Evolutionary conservation across 345 rosid genomes (phyloP).

Genomic region (Hypericum perforatum): DNA sequence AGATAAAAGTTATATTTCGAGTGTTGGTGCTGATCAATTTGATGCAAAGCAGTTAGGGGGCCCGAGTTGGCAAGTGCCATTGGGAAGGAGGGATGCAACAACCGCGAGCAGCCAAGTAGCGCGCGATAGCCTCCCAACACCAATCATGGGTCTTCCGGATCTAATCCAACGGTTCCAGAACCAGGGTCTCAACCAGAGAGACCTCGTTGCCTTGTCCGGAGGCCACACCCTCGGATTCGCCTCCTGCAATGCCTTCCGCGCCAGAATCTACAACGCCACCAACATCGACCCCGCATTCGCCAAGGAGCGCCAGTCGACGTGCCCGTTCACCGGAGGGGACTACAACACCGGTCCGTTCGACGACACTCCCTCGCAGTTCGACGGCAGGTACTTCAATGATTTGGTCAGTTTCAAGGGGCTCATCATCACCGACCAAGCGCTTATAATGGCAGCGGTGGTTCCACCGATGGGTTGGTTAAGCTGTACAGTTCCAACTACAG

Average conservation of each 20-base stretch:
- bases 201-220: constrained; percentile 43
- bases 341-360: constrained; percentile 27
- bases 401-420: constrained; percentile 31
- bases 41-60: constrained; percentile 33
- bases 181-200: constrained; percentile 32
- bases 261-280: constrained; percentile 26
- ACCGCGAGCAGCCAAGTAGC: constrained; percentile 22
- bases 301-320: constrained; percentile 13
- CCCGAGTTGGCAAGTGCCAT: constrained; percentile 31
- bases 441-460: constrained; percentile 26
- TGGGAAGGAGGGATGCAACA: constrained; percentile 41
- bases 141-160: constrained; percentile 24
- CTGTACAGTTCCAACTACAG: constrained; percentile 15
- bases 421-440: constrained; percentile 38
- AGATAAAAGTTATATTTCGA: too few relatives aligned
- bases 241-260: constrained; percentile 18
- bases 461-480: constrained; percentile 24
- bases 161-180: constrained; percentile 28
- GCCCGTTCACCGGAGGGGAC: constrained; percentile 24
- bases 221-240: constrained; percentile 46
- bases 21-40: too few relatives aligned
- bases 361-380: constrained; percentile 24
- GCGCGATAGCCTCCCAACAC: constrained; percentile 22
- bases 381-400: constrained; percentile 24
- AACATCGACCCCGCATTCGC: constrained; percentile 31